Base-by-base conservation (phyloP, 164 flowering plant species). In the Brasenia schreberi region DNA sequence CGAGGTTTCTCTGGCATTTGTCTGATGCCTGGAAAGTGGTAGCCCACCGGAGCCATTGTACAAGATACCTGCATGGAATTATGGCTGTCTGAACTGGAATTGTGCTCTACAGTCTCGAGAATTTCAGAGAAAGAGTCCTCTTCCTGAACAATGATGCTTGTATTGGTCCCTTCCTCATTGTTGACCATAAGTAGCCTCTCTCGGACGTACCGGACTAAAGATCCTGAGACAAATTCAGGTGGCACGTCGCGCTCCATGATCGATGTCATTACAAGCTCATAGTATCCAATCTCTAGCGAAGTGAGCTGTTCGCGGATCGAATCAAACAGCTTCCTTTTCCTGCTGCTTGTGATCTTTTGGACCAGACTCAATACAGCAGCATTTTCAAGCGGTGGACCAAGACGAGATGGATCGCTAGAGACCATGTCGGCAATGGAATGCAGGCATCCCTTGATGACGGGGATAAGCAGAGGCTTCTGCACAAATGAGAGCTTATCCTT, bases 51-150 rank as follows among this genome's bases (percentile, higher is more conserved):
- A 90, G 85, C 91, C 88, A 78, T 70, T 87, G 82, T 23, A 77
- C 84, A 65, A 92, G 68, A 3, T 72, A 70, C 17, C 76, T 69
- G 74, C 86, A 82, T 4, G 91, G 81, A 27, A 85, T 43, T 1
- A 82, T 67, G 56, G 80, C 84, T 67, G 14, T 66, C 14, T 82
- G 78, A 19, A 65, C 64, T 49, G 96, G 92, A 75, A 92, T 70
- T 81, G 75, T 73, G 74, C 71, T 84, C 92, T 43, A 88, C 73
- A 6, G 85, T 80, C 70, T 92, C 96, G 58, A 92, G 75, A 43
- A 81, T 82, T 23, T 83, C 85, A 63, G 77, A 77, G 27, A 69
- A 62, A 5, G 75, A 60, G 49, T 68, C 76, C 1, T 74, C 43
- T 44, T 60, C 0, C 18, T 16, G 0, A 18, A 56, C 23, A 9